phyloP scores from a whole-genome alignment of 1,284 basidiomycete species.

The Pisolithus thermaeus region DNA sequence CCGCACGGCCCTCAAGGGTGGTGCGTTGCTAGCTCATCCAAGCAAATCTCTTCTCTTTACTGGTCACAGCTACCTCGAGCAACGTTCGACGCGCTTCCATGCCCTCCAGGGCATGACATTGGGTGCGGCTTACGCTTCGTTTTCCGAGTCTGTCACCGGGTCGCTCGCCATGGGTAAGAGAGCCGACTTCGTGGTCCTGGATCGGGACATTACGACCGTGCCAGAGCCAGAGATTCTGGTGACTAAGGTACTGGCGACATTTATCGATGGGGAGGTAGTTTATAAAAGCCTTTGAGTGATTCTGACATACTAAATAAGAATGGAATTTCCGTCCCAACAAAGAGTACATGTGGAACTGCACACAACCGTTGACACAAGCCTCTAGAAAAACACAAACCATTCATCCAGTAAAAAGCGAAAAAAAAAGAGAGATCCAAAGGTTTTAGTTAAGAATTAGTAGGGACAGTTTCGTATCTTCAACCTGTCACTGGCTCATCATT shows the following conservation, averaged over 20 bases:
- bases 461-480: background rate
- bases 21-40: conserved; percentile 36
- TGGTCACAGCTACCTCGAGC: conserved; percentile 54
- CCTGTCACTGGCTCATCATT: background rate
- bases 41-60: background rate
- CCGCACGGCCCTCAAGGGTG: conserved; percentile 81
- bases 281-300: conserved; percentile 44
- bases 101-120: conserved; percentile 82
- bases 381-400: too few relatives aligned
- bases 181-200: conserved; percentile 82
- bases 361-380: too few relatives aligned
- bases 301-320: too few relatives aligned
- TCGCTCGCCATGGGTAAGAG: conserved; percentile 69
- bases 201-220: conserved; percentile 72
- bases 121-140: conserved; percentile 83
- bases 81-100: conserved; percentile 71
- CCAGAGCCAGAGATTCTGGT: conserved; percentile 50
- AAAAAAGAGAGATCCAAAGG: too few relatives aligned
- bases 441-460: background rate
- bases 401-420: too few relatives aligned
- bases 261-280: conserved; percentile 69
- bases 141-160: conserved; percentile 66
- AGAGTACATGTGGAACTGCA: too few relatives aligned
- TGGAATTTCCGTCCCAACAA: too few relatives aligned
- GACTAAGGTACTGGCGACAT: conserved; percentile 54